Evolutionary conservation across 805 yeast genomes (phyloP).

Genomic region (Saccharomyces eubayanus): DNA sequence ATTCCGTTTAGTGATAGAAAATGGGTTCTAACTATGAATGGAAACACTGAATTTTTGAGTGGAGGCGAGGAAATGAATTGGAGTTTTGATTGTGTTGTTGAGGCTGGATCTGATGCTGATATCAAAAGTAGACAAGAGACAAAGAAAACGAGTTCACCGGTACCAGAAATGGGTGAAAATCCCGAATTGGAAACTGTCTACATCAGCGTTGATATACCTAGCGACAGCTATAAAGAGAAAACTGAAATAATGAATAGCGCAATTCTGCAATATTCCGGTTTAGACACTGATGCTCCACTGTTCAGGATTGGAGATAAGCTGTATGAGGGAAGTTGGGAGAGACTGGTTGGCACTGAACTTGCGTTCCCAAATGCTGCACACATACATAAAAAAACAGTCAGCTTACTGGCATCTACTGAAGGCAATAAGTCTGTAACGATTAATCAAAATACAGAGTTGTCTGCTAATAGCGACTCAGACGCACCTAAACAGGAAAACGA

Average conservation of each 20-base stretch:
- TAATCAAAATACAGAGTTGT: not conserved
- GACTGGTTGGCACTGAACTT: slow-evolving; percentile 69
- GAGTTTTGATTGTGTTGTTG: slow-evolving; percentile 69
- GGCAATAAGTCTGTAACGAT: not conserved
- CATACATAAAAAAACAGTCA: slow-evolving; percentile 9
- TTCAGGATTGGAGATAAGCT: slow-evolving; percentile 50
- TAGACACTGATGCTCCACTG: slow-evolving; percentile 47
- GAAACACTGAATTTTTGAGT: slow-evolving; percentile 59
- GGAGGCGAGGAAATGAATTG: slow-evolving; percentile 91
- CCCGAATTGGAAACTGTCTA: slow-evolving; percentile 39
- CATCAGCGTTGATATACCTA: slow-evolving; percentile 47
- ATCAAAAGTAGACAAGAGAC: slow-evolving; percentile 42
- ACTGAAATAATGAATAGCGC: slow-evolving; percentile 33
- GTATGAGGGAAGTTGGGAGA: slow-evolving; percentile 70
- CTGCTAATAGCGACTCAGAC: not conserved
- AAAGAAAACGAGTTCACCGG: slow-evolving; percentile 1
- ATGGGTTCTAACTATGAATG: slow-evolving; percentile 65
- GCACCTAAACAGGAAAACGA: slow-evolving; percentile 7
- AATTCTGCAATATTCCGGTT: slow-evolving; percentile 46
- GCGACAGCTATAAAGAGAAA: slow-evolving; percentile 26
- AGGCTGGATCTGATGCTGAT: slow-evolving; percentile 88
- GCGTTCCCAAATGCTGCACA: slow-evolving; percentile 29
- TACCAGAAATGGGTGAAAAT: slow-evolving; percentile 24
- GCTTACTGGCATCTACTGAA: not conserved
- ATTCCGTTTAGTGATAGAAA: slow-evolving; percentile 22